These are phyloP conservation scores for Paxillus rubicundulus DNA, from an alignment of 768 basidiomycete genomes.

Conservation along the genomic window DNA sequence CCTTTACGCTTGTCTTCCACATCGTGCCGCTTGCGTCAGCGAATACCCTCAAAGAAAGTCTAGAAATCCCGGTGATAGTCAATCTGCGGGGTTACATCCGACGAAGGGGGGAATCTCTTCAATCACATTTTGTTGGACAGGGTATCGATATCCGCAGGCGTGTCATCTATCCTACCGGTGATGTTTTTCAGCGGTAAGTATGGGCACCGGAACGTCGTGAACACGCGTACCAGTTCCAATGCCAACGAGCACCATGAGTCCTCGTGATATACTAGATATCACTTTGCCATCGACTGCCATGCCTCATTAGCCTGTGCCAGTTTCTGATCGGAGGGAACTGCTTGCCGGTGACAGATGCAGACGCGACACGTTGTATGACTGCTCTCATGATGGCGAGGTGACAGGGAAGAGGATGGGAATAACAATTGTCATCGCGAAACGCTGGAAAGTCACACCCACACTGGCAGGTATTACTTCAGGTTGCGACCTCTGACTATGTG, in stretches of 20 bases:
- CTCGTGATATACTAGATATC: conserved; percentile 79
- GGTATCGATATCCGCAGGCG: conserved; percentile 61
- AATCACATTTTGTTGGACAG: conserved; percentile 83
- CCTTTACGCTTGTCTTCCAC: conserved; percentile 89
- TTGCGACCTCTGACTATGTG: background rate
- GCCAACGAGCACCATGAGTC: conserved; percentile 88
- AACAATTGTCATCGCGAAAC: no score
- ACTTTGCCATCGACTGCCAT: conserved; percentile 76
- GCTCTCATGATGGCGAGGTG: conserved; percentile 61
- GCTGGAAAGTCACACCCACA: no score
- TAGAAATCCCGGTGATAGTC: conserved; percentile 24
- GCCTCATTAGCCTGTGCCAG: background rate
- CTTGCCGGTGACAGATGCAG: conserved; percentile 82
- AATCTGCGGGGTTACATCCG: conserved; percentile 6
- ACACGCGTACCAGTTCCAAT: conserved; percentile 67
- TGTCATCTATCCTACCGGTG: conserved; percentile 68
- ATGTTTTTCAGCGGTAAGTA: conserved; percentile 2
- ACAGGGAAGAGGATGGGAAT: background rate
- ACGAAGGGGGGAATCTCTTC: background rate
- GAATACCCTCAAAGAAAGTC: conserved; percentile 74
- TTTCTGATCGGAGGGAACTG: background rate
- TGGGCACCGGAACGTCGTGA: background rate
- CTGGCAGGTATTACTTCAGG: no score
- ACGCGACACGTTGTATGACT: conserved; percentile 78
- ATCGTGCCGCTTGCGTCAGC: conserved; percentile 57